Base-by-base conservation (phyloP, 1,139 yeast species). In the Geotrichum carabidarum region DNA sequence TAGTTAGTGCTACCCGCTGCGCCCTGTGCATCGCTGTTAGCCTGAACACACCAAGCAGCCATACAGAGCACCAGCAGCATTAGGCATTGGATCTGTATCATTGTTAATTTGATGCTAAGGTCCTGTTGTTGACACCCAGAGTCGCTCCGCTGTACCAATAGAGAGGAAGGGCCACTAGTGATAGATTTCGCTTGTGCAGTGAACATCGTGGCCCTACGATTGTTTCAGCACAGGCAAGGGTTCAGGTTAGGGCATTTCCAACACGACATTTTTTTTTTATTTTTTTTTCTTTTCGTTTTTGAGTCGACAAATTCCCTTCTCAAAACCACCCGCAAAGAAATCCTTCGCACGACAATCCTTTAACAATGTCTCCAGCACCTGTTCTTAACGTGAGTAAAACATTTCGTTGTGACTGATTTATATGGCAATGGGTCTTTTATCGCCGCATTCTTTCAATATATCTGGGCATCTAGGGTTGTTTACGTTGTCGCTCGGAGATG, bases 341-440 rank as follows among this genome's bases (percentile, higher is more conserved):
- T 32, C 15, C 44, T 18, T 32, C 27, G n/a, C 15, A 48, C 14
- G 35, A 17, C 31, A 22, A 44, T 40, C 30, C 42, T 35, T 27
- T 31, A 41, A 53, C 46, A 51, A 51, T 56, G 58, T 58, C 61
- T 53, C 54, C 61, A 45, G 61, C 62, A 53, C 63, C 66, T 47
- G 61, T 66, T 47, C 61, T 65, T 44, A 65, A 65, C 58, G 68
- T 65, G 58, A 48, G 68, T 60, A 27, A 37, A 15, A 5, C 22
- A 38, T 9, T 34, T 37, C 14, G 22, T 51, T 47, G 14, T 40
- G 27, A 36, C 40, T 34, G 8, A n/a, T 27, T 2, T 12, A 4
- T 2, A 14, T 8, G 27, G n/a, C 27, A 17, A 18, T 14, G 44
- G 15, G 40, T 8, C 9, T n/a, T 11, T 4, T n/a, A n/a, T 4